Conservation (phyloP, 129 eudicot species). For the Sambucus nigra region DNA sequence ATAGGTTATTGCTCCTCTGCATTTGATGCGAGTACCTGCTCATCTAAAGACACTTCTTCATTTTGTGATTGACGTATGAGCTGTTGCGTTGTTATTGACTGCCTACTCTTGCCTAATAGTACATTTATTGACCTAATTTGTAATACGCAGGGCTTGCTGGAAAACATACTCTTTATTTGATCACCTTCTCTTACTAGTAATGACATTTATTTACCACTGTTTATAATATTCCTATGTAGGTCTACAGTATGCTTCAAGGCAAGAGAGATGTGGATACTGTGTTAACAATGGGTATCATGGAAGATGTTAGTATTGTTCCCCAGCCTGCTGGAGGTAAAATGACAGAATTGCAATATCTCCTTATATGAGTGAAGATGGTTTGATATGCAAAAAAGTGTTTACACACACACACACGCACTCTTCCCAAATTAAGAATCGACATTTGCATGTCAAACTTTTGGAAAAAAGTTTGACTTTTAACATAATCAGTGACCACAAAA, state of each 20-base stretch:
- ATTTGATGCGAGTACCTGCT: too few relatives aligned
- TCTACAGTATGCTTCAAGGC: slow-evolving; percentile 96
- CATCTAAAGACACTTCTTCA: too few relatives aligned
- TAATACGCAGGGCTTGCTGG: too few relatives aligned
- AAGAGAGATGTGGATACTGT: slow-evolving; percentile 95
- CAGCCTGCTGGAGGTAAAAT: slow-evolving; percentile 96
- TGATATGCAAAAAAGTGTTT: slow-evolving; percentile 1
- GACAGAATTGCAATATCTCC: neutral
- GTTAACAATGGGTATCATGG: slow-evolving; percentile 98
- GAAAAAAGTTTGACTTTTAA: too few relatives aligned
- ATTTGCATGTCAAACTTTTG: too few relatives aligned
- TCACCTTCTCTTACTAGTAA: neutral
- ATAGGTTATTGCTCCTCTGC: too few relatives aligned
- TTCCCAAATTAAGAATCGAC: too few relatives aligned
- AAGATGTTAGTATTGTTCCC: slow-evolving; percentile 93
- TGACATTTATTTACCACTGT: neutral
- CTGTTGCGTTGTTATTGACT: too few relatives aligned
- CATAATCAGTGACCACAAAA: too few relatives aligned
- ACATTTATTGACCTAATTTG: neutral
- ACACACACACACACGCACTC: neutral
- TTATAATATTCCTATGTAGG: slow-evolving; percentile 39
- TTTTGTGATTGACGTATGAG: too few relatives aligned
- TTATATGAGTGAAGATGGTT: neutral
- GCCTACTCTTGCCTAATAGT: too few relatives aligned
- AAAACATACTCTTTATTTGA: too few relatives aligned